Evolutionary conservation across 441 rosid species (phyloP).

Genomic region (Pelargonium citronellum): DNA sequence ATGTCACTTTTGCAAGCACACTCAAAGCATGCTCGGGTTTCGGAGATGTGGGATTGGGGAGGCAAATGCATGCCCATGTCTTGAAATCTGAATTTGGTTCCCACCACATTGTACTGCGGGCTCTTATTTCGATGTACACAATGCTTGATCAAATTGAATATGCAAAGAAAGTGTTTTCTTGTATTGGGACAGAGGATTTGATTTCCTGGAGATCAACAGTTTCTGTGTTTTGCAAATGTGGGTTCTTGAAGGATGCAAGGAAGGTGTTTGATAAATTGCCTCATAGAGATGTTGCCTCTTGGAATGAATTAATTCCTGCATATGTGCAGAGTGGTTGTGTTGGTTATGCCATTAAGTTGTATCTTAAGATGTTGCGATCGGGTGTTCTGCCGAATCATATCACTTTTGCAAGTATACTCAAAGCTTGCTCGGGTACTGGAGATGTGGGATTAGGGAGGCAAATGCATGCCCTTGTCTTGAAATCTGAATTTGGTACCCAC

Average conservation of each 20-base stretch:
- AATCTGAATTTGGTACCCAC: slow-evolving; percentile 36
- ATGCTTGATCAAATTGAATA: slow-evolving; percentile 30
- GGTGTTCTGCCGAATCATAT: slow-evolving; percentile 41
- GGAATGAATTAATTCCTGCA: slow-evolving; percentile 51
- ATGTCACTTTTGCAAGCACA: slow-evolving; percentile 45
- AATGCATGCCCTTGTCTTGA: slow-evolving; percentile 50
- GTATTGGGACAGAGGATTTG: too few species aligned
- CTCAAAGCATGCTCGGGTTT: slow-evolving; percentile 42
- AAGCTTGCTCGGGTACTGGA: slow-evolving; percentile 38
- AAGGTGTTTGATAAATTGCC: slow-evolving; percentile 48
- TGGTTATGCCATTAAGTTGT: slow-evolving; percentile 34
- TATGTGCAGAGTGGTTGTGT: slow-evolving; percentile 43
- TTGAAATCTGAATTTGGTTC: slow-evolving; percentile 39
- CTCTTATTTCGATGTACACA: slow-evolving; percentile 51
- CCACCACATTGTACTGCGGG: slow-evolving; percentile 43
- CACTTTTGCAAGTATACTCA: slow-evolving; percentile 48
- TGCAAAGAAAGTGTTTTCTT: too few species aligned
- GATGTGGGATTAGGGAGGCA: slow-evolving; percentile 40
- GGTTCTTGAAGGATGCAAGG: slow-evolving; percentile 44
- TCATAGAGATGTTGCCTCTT: slow-evolving; percentile 41
- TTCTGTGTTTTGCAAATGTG: not conserved
- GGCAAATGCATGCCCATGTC: slow-evolving; percentile 54
- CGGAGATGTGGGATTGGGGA: slow-evolving; percentile 35
- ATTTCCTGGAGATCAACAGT: too few species aligned
- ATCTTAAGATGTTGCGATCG: slow-evolving; percentile 36